Evolutionary conservation across 306 rosid genomes (phyloP).

Genomic region (Rosa lucieae): DNA sequence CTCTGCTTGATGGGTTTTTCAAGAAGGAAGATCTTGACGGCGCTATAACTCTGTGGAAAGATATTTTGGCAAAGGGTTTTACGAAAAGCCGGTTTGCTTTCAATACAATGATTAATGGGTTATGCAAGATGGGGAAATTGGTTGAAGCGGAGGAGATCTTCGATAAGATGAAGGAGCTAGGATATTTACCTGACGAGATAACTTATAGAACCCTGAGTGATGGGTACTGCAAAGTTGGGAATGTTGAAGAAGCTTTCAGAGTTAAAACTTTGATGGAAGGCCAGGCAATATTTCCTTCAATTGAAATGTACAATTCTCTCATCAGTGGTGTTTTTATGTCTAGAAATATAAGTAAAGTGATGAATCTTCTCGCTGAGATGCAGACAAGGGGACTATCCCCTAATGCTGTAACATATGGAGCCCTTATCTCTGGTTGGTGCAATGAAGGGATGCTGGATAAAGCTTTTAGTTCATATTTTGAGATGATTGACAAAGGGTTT

Average conservation of each 20-base stretch:
- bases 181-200: constrained; percentile 66
- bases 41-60: constrained; percentile 63
- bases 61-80: constrained; percentile 56
- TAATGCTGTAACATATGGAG: constrained; percentile 64
- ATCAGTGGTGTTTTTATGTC: constrained; percentile 63
- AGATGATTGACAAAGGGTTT: constrained; percentile 69
- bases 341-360: constrained; percentile 43
- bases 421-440: constrained; percentile 87
- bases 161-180: constrained; percentile 70
- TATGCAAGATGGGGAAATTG: constrained; percentile 77
- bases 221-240: constrained; percentile 68
- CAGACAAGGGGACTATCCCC: constrained; percentile 59
- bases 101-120: constrained; percentile 73
- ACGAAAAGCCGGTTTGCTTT: constrained; percentile 50
- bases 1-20: constrained; percentile 66
- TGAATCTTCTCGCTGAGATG: constrained; percentile 63
- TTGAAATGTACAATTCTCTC: constrained; percentile 84
- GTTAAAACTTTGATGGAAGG: constrained; percentile 60
- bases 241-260: constrained; percentile 59
- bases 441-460: constrained; percentile 63
- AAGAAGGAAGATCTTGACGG: constrained; percentile 58
- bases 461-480: constrained; percentile 62
- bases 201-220: constrained; percentile 70
- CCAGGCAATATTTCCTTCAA: constrained; percentile 47
- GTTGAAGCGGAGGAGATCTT: constrained; percentile 62